Evolutionary conservation across 345 rosid species (phyloP), one percentile per base, ranked within the genome.

Genomic region (Geranium rotundifolium): DNA sequence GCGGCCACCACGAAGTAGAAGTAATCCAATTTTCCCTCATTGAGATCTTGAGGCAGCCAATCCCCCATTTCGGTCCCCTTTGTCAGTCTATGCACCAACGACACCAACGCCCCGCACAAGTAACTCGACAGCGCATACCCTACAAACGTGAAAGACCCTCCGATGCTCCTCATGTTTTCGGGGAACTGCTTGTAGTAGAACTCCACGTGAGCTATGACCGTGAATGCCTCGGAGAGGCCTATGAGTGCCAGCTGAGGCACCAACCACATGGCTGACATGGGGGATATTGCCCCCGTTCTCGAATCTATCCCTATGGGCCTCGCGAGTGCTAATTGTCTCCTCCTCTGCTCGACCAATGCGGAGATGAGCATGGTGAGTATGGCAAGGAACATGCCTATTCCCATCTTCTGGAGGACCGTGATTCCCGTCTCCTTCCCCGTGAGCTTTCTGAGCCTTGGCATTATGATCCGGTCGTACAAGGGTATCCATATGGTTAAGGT

Each of bases 111-210:
- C 31, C 82, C 66, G 69, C 66, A 73, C 54, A 81, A 27, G 23
- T 81, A 81, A 64, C 56, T 81, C 0, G 82, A 66, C 12, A 61
- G 0, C 2, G 83, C 81, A 5, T 66, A 2, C 13, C 77, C 78
- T 18, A 77, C 69, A 17, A 71, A 75, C 0, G 66, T 19, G 41
- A 76, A 73, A 17, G 86, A 69, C 8, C 68, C 80, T 0, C 68
- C 83, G 5, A 79, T 61, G 60, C 86, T 82, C 63, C 84, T 77
- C 84, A 79, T 79, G 60, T 79, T 77, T 56, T 79, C 86, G 0
- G 86, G 86, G 62, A 79, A 82, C 63, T 82, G 75, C 75, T 82
- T 79, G 71, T 82, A 77, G 71, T 67, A 82, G n/a, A 82, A 75
- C 61, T 79, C 86, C 13, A 75, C 9, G 5, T 70, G 60, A 37